Evolutionary conservation across 306 rosid species (phyloP), one percentile per base, ranked within the genome.

Genomic region (Cucurbita argyrosperma): DNA sequence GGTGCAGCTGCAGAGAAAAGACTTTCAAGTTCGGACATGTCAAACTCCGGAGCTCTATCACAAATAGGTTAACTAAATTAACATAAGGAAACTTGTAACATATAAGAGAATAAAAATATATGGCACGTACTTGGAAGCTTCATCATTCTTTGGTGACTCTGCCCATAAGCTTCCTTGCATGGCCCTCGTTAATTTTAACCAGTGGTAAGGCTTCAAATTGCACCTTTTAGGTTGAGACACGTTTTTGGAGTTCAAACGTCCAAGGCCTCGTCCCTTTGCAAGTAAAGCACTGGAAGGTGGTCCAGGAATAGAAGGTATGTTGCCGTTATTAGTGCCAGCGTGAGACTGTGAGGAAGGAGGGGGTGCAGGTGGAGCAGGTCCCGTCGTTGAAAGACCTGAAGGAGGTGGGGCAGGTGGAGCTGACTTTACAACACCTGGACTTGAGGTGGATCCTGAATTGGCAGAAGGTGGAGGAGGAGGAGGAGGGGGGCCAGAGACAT

Each of bases 101-200:
- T 39, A 83, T 52, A 26, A 61, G 73, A 76, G 71, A 60, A 68
- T 66, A 46, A 72, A 63, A 42, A 38, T 62, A 63, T 16, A 76
- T 13, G 45, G 13, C 23, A 64, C 86, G 59, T 90, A 95, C 99
- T 88, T 88, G 74, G 85, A 83, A 74, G 85, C 84, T 76, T 94
- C 99, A 81, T 88, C 96, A 59, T 84, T 75, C 77, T 85, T 91
- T 49, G 89, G 97, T 53, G 96, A 78, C 77, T 95, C 99, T 16
- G 96, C 99, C 99, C 99, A 95, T 72, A 95, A 85, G 82, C 99
- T 95, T 78, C 99, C 99, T 49, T 88, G 96, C 96, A 89, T 87
- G 46, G 90, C 99, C 83, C 97, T 83, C 45, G 99, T 91, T 80
- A 95, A 77, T 75, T 95, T 95, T 76, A 95, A 77, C 99, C 99